Evolutionary conservation across 331 rosid species (phyloP).

Genomic region (Quercus phellos): DNA sequence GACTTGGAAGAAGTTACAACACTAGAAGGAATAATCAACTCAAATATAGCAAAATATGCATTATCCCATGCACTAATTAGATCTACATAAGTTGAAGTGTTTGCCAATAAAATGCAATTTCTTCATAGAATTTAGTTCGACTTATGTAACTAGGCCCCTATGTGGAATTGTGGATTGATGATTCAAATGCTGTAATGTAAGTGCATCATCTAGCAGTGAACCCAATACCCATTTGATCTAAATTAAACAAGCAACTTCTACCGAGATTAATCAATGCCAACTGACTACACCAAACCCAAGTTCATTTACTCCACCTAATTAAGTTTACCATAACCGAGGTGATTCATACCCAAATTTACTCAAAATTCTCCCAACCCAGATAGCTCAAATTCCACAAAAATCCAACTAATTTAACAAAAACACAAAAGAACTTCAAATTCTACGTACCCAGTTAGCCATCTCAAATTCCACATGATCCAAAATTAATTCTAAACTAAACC

Average conservation of each 20-base stretch:
- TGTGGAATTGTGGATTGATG: neutral
- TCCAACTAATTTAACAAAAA: neutral
- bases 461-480: neutral
- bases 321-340: neutral
- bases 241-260: neutral
- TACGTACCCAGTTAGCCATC: neutral
- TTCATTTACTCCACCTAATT: neutral
- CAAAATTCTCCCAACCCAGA: neutral
- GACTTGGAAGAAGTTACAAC: conserved; percentile 4
- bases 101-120: neutral
- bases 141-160: neutral
- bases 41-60: neutral
- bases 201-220: neutral
- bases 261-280: neutral
- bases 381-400: conserved; percentile 2
- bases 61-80: neutral
- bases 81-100: neutral
- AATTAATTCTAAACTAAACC: neutral
- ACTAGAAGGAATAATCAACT: conserved; percentile 3
- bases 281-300: neutral
- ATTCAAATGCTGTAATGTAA: neutral
- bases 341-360: neutral
- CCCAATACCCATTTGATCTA: neutral
- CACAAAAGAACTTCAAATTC: neutral
- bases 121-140: neutral